Conservation (phyloP, 306 rosid species). For the Pachyrhizus erosus region DNA sequence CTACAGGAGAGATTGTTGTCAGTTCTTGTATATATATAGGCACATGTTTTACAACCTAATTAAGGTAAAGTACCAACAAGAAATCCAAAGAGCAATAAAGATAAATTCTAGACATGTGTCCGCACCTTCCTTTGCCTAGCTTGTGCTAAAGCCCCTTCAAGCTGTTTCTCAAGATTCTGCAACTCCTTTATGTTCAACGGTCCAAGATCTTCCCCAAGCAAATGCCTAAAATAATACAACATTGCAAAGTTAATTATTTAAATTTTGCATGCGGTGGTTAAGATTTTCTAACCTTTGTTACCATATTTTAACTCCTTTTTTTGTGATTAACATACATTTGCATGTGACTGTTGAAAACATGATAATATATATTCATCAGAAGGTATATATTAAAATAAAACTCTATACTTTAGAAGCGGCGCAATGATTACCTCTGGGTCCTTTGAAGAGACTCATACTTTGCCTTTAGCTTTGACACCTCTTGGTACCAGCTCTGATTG, state of each 20-base stretch:
- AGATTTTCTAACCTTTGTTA: background rate
- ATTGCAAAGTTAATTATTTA: background rate
- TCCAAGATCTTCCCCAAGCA: constrained; percentile 99
- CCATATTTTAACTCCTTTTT: background rate
- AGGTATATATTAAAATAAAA: background rate
- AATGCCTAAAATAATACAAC: constrained; percentile 58
- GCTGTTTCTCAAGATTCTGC: constrained; percentile 91
- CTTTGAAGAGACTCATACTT: constrained; percentile 84
- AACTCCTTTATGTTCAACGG: constrained; percentile 84
- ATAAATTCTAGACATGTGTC: background rate
- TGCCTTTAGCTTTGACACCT: constrained; percentile 70
- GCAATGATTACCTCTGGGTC: constrained; percentile 72
- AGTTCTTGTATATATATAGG: background rate
- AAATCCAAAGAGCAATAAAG: background rate
- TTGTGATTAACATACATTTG: background rate
- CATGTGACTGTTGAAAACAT: background rate
- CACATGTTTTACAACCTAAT: constrained; percentile 20
- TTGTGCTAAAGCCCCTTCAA: constrained; percentile 81
- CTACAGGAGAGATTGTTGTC: background rate
- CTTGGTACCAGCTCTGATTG: constrained; percentile 84
- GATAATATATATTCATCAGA: background rate
- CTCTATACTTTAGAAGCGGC: background rate
- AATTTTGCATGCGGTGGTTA: background rate
- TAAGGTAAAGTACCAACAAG: constrained; percentile 8
- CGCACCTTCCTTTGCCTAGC: constrained; percentile 89